Base-by-base conservation (phyloP, 225 moss, liverwort and hornwort species). In the Polytrichum commune region DNA sequence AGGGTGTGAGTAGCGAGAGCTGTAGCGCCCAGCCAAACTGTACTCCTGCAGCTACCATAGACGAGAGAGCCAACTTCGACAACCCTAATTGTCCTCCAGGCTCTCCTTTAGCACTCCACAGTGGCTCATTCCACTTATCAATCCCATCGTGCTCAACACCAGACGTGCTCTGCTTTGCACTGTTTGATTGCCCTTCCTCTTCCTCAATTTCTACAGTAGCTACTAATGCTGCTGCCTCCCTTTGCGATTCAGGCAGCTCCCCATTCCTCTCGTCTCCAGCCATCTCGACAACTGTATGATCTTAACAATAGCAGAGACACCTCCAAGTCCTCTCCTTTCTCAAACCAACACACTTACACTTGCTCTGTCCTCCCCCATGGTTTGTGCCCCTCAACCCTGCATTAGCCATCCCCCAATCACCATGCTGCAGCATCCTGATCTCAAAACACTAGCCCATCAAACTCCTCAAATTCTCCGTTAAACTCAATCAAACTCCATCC, bases 1-100 rank as follows among this genome's bases (percentile, higher is more conserved):
- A 73, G 27, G 88, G 88, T 1, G 88, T 88, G 67, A 88, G 54
- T 53, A 88, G 69, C n/a, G 88, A 88, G 24, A 88, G 82, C 77
- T 88, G 88, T 73, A 88, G 63, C 20, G 84, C 88, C 84, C 85
- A 88, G 71, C 88, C 88, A 35, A 88, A 88, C 64, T 88, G 88
- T 19, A 88, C 84, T 20, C 88, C 88, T 0, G 88, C 85, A n/a
- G 88, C 88, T 28, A 85, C 85, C 56, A 77, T 82, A 25, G 88
- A 81, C 54, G 80, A 77, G 60, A 53, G 72, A 3, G 66, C 77
- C 65, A 88, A 67, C 23, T 71, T 71, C 7, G 70, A 71, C 70
- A 60, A 60, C 70, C 32, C 60, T 71, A 61, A 24, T 24, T 71
- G 60, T 71, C 30, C 35, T 22, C 24, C 35, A 58, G 19, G 1